A percentile compares a stretch with the other conserved stretches of the same genome.
phyloP scores from a whole-genome alignment of 768 basidiomycete species.

The Asterophora parasitica region DNA sequence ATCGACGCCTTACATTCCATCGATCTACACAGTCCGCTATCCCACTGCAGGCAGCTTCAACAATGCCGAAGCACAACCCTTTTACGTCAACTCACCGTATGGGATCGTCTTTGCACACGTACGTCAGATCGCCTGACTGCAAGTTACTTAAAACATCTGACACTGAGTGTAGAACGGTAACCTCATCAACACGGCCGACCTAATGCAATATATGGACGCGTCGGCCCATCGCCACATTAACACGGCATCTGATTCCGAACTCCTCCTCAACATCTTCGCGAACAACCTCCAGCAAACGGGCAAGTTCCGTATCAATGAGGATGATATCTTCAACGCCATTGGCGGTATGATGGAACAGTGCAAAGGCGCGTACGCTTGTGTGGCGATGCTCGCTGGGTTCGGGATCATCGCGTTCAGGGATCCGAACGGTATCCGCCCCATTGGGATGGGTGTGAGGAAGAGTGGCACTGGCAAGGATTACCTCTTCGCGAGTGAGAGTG shows the following conservation, averaged over 20 bases:
- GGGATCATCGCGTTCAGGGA: slow-evolving; percentile 98
- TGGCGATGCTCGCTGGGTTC: slow-evolving; percentile 98
- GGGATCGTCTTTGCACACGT: slow-evolving; percentile 98
- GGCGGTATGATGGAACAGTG: slow-evolving; percentile 84
- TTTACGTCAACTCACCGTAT: slow-evolving; percentile 99
- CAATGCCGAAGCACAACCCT: slow-evolving; percentile 96
- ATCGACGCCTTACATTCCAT: slow-evolving; percentile 3
- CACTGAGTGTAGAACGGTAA: slow-evolving; percentile 79
- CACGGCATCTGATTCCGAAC: slow-evolving; percentile 96
- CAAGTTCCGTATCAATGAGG: slow-evolving; percentile 98
- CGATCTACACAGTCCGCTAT: slow-evolving; percentile 69
- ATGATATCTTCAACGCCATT: slow-evolving; percentile 96
- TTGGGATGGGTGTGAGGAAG: slow-evolving; percentile 78
- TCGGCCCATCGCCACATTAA: slow-evolving; percentile 98
- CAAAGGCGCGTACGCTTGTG: slow-evolving; percentile 93
- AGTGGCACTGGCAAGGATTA: slow-evolving; percentile 67
- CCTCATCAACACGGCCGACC: slow-evolving; percentile 82
- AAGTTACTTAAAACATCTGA: background rate
- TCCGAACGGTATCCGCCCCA: slow-evolving; percentile 93
- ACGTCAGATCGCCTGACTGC: slow-evolving; percentile 22
- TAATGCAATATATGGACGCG: slow-evolving; percentile 93
- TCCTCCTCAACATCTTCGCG: slow-evolving; percentile 95
- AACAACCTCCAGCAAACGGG: slow-evolving; percentile 97
- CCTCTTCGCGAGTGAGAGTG: slow-evolving; percentile 90
- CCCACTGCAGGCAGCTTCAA: slow-evolving; percentile 97